Base-by-base conservation (phyloP, 495 filamentous ascomycete genomes). In the Neurospora sp. region DNA sequence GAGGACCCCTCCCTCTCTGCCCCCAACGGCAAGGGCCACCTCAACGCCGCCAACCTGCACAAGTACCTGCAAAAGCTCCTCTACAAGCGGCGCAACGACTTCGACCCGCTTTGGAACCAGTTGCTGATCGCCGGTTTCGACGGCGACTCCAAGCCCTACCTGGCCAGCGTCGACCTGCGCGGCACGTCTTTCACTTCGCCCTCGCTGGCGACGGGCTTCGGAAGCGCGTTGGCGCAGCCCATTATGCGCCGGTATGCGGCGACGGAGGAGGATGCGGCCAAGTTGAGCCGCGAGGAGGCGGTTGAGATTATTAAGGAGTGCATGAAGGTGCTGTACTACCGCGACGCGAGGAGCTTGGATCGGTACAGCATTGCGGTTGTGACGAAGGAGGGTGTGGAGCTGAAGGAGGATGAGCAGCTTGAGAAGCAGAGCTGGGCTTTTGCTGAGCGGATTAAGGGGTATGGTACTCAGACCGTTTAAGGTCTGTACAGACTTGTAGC, bases 301-400 rank as follows among this genome's bases (percentile, higher is more conserved):
- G 86, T 97, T 69, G 85, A 89, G 37, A 87, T 92, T 16, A 84
- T 98, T 73, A 91, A 91, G 84, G 92, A 97, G 83, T 96, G 93
- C 81, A 93, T 99, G 92, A 98, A 98, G 87, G 94, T 98, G 73
- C 87, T 99, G 72, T 99, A 94, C 86, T 99, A 99, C 85, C 88
- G 96, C 75, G 96, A 99, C 85, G 96, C 96, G 9, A 90, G 96
- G 78, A 96, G 92, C 85, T 82, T 94, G 81, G 93, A 98, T 82
- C 87, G 90, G 80, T 99, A 97, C 82, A 93, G 92, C 71, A 90
- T 99, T 81, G 94, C 94, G 16, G 87, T 97, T 38, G 87, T 99
- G 70, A 94, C 93, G 59, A 89, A 92, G 82, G 92, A 93, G 38
- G 91, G 91, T 39, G 90, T 98, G 77, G 92, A 97, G 76, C 77